Base-by-base conservation (phyloP, 805 yeast genomes). In the Saccharomycopsis synnaedendra region DNA sequence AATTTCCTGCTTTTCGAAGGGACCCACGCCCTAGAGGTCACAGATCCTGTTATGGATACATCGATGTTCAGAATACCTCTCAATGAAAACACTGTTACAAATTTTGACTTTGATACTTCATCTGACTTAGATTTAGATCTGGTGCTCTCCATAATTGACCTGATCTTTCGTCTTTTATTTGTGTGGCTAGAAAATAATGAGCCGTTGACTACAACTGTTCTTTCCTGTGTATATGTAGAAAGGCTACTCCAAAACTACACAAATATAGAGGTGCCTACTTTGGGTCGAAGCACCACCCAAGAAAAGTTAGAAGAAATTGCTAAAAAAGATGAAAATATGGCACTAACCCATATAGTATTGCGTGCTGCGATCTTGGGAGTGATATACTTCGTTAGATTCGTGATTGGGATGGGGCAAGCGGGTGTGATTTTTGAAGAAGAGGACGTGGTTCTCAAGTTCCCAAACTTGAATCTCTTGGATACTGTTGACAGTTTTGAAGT, bases 21-120 rank as follows among this genome's bases (percentile, higher is more conserved):
- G 0, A 85, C 96, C 1, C 80, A 89, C 55, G 95, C 97, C 0
- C 66, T 87, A 51, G 97, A 89, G 61, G 72, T 82, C 9, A 70
- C 78, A 48, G 86, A 86, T 59, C 67, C 70, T 7, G 76, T 75
- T 53, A 69, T 90, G 56, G 98, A 90, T 60, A 78, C 96, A 0
- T 87, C 90, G 1, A 57, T 84, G 46, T 70, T 85, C n/a, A 57
- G 63, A 32, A 61, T 77, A 48, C 54, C 68, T 0, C 54, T 57
- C 1, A 72, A 64, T 3, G 85, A 80, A 39, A 31, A 35, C 8
- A n/a, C 33, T 4, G 47, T 45, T n/a, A 10, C 10, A 28, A 11
- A 45, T 11, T 49, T 36, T 35, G n/a, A 43, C 31, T 51, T 45
- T 19, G 45, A 51, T 32, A 36, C 34, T 29, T n/a, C 36, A 9